Evolutionary conservation across 306 rosid genomes (phyloP), one percentile per base, ranked within the genome.

Genomic region (Begonia fuchsioides): DNA sequence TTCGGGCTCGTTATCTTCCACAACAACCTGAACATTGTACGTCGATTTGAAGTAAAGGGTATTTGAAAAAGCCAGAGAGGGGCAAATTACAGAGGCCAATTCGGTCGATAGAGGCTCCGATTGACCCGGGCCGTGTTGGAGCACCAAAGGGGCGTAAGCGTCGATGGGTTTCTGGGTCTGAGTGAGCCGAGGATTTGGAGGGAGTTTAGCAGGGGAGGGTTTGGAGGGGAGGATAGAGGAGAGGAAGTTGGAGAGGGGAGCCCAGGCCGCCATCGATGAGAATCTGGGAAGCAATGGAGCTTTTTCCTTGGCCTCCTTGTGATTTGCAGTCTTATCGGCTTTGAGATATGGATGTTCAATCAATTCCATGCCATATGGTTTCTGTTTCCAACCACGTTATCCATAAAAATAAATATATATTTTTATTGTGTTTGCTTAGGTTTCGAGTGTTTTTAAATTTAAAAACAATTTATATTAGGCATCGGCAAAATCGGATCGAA

Each of bases 1-100:
- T 66, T 78, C 93, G 1, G 86, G 70, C 77, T 88, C 96, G 50
- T 74, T 73, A 38, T 87, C 93, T 11, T 70, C 86, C 2, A 83
- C 81, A 13, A 71, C 45, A 50, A 78, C 80, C 73, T 78, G 81
- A 17, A 83, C 93, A 67, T 83, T 87, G 71, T 63, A 80, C 0
- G 69, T 77, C 10, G 81, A 67, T 2, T 50, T 60, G 57, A 69
- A 73, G 81, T 61, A 71, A 6, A 83, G 71, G 6, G 64, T 59
- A 61, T 69, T 73, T 6, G 87, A 55, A 32, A 63, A 39, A 16
- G 81, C 87, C 17, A 72, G 58, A 1, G 83, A 62, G 1, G 96
- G 93, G 43, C 75, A 67, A 17, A 59, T 63, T 16, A 81, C 93
- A 2, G 93, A 67, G 39, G 79, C 72, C 6, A 73, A 17, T 13